These are phyloP conservation scores for Penicillium palitans DNA, from an alignment of 2,329 filamentous ascomycete genomes.

Conservation along the genomic window DNA sequence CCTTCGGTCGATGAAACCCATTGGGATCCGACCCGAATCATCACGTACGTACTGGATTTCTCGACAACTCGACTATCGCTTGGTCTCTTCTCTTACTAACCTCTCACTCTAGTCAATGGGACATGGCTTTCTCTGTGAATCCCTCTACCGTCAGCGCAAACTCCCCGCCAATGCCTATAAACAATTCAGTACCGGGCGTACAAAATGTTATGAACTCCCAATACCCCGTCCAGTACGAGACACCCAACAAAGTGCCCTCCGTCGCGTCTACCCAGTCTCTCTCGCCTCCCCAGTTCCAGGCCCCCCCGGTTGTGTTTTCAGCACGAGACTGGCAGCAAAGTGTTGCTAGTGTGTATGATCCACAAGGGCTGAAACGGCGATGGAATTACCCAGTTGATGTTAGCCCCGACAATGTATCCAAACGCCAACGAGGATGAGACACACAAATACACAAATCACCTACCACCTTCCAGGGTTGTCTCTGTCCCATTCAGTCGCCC, in stretches of 20 bases:
- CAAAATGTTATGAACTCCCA: conserved; percentile 31
- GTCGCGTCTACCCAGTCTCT: conserved; percentile 35
- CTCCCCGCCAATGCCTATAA: conserved; percentile 44
- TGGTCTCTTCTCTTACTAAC: conserved; percentile 32
- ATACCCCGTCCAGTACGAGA: conserved; percentile 39
- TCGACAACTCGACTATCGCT: not conserved
- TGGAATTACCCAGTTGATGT: conserved; percentile 45
- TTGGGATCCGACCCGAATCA: conserved; percentile 88
- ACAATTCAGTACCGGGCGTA: conserved; percentile 30
- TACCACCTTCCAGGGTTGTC: not conserved
- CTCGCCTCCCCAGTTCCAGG: conserved; percentile 36
- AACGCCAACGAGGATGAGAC: conserved; percentile 36
- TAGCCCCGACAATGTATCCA: conserved; percentile 29
- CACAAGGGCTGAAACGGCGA: conserved; percentile 46
- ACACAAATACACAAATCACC: not conserved
- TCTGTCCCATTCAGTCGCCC: not conserved
- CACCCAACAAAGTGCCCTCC: conserved; percentile 31
- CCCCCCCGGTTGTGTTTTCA: conserved; percentile 42
- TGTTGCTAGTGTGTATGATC: conserved; percentile 50
- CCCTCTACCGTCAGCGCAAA: conserved; percentile 44
- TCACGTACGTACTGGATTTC: conserved; percentile 67
- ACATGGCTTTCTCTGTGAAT: conserved; percentile 83
- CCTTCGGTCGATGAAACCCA: conserved; percentile 64
- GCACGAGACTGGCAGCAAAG: conserved; percentile 51
- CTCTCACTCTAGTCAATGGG: conserved; percentile 72